Percentiles rank a stretch among this genome's conserved stretches.
phyloP scores from a whole-genome alignment of 805 yeast species.

The Priceomyces castillae region DNA sequence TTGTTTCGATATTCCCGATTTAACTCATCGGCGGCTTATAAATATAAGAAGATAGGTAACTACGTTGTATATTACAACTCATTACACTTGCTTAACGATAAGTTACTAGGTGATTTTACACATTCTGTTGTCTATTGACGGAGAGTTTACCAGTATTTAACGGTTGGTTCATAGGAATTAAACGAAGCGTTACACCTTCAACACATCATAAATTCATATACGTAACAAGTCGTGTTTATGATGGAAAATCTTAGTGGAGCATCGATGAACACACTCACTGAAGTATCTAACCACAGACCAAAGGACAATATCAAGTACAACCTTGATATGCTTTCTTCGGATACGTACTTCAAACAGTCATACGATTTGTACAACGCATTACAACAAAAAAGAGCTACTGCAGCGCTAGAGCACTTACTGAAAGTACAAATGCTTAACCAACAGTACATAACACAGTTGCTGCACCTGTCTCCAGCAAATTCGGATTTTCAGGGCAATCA shows the following conservation, averaged over 20 bases:
- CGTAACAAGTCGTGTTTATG: too few species aligned
- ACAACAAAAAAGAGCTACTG: constrained; percentile 36
- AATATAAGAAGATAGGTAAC: too few species aligned
- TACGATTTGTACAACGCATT: constrained; percentile 37
- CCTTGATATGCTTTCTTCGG: constrained; percentile 10
- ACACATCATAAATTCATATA: too few species aligned
- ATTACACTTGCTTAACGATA: too few species aligned
- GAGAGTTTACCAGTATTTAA: too few species aligned
- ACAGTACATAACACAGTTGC: constrained; percentile 11
- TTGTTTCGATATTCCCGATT: too few species aligned
- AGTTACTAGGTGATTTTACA: too few species aligned
- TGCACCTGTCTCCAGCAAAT: background rate
- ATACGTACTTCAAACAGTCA: constrained; percentile 48
- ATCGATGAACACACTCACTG: background rate
- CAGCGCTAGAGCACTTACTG: constrained; percentile 37
- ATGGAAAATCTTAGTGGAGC: background rate
- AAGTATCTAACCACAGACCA: background rate
- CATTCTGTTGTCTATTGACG: too few species aligned
- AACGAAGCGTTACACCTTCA: too few species aligned
- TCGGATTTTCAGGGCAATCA: constrained; percentile 5
- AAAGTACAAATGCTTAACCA: constrained; percentile 33
- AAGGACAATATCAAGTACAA: background rate
- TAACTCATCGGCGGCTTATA: too few species aligned
- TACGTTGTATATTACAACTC: too few species aligned
- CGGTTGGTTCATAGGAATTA: too few species aligned